phyloP scores from a whole-genome alignment of 345 rosid genomes.

The Rhodomyrtus tomentosa region DNA sequence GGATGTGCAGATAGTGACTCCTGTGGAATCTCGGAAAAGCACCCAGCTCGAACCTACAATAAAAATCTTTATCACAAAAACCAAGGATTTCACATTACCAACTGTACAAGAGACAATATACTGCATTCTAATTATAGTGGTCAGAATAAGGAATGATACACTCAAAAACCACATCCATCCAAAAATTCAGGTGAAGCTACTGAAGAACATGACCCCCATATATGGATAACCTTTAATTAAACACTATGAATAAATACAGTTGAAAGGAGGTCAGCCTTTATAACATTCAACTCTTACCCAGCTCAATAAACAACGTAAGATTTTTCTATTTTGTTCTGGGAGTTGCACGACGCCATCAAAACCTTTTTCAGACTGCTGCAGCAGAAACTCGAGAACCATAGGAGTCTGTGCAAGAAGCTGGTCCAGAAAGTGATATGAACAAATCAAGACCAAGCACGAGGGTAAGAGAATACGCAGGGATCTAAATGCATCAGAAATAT shows the following conservation, averaged over 20 bases:
- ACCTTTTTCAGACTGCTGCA: slow-evolving; percentile 68
- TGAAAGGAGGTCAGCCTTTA: background rate
- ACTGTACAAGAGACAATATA: background rate
- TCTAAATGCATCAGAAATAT: background rate
- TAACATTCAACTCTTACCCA: slow-evolving; percentile 58
- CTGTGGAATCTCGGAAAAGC: slow-evolving; percentile 83
- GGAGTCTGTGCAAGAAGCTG: slow-evolving; percentile 82
- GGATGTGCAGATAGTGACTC: slow-evolving; percentile 70
- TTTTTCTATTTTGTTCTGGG: slow-evolving; percentile 58
- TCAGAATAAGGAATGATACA: background rate
- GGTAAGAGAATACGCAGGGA: background rate
- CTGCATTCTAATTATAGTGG: background rate
- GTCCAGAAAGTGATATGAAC: background rate
- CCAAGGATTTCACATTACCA: background rate
- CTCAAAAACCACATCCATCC: background rate
- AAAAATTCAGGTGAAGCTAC: background rate
- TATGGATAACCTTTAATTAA: background rate
- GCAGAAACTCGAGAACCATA: slow-evolving; percentile 78
- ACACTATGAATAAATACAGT: background rate
- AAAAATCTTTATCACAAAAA: slow-evolving; percentile 3
- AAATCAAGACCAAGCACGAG: background rate
- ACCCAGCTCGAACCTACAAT: slow-evolving; percentile 81
- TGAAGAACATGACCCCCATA: background rate
- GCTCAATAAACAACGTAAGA: slow-evolving; percentile 85
- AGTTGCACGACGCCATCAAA: slow-evolving; percentile 33